Evolutionary conservation across 495 filamentous ascomycete genomes (phyloP), one percentile per base, ranked within the genome.

Genomic region (Umbilicaria muhlenbergii): DNA sequence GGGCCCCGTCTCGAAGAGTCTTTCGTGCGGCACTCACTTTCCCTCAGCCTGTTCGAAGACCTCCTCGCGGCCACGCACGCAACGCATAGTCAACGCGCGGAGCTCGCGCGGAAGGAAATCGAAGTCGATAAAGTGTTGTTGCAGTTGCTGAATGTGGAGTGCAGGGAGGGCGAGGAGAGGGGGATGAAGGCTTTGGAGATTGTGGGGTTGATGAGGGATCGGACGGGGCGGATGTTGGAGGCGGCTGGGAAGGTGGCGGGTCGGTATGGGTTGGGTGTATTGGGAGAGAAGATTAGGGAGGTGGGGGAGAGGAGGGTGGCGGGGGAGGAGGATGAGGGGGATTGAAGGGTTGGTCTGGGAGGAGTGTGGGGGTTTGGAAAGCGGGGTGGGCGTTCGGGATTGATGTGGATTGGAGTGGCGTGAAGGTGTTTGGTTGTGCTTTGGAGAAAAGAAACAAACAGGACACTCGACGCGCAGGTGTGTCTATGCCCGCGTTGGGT

Each of bases 141-240:
- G 45, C 89, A 94, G 67, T 71, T 98, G 57, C 67, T 98, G 58
- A 87, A 84, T 28, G 67, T 78, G 18, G 91, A 94, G 67, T 95
- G 91, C 58, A 75, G 84, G 48, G 86, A 86, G 50, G 86, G 86
- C 32, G 92, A 96, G 57, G 87, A 94, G 36, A 68, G 80, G 13
- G 91, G 88, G 2, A 94, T 92, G 84, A 86, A 88, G 52, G 91
- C 91, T 7, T 65, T 98, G 24, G 92, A 98, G 61, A 60, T 86
- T 34, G 87, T 88, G 3, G 64, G 66, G 44, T 64, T 94, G 56
- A 77, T 95, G 77, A 68, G 69, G 34, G 85, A 94, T 58, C 64
- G 73, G 34, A 80, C 69, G 44, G 86, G 86, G 17, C 78, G 79
- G 58, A 92, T 92, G 83, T 55, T 89, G 16, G 85, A 91, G 56